Percentiles rank a stretch among this genome's conserved stretches.
These are phyloP conservation scores for Litchi chinensis DNA, from an alignment of 345 rosid species.

Conservation along the genomic window DNA sequence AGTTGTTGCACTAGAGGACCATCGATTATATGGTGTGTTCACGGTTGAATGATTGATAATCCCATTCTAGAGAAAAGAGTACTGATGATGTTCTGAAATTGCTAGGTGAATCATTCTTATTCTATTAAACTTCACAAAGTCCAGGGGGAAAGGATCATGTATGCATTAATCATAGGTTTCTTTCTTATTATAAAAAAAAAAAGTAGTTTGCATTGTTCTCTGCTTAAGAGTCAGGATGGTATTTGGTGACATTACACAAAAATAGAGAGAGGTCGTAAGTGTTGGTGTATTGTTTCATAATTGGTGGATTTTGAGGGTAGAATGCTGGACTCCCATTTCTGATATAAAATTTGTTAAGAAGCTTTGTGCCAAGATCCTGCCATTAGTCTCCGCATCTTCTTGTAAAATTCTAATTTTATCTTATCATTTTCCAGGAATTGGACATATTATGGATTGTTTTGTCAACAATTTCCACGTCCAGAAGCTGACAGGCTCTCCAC, in stretches of 20 bases:
- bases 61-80: not conserved
- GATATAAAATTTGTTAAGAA: not conserved
- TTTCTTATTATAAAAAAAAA: no score
- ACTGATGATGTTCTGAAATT: not conserved
- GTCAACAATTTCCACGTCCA: not conserved
- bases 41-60: not conserved
- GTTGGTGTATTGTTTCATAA: not conserved
- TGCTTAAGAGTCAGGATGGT: not conserved
- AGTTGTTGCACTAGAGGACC: not conserved
- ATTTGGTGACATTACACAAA: not conserved
- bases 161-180: not conserved
- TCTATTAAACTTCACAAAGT: not conserved
- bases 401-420: conserved; percentile 8
- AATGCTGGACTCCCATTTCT: not conserved
- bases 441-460: not conserved
- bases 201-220: not conserved
- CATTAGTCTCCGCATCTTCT: not conserved
- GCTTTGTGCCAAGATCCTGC: not conserved
- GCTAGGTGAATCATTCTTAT: not conserved
- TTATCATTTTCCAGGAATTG: conserved; percentile 9
- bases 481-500: not conserved
- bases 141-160: not conserved
- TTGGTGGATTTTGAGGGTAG: not conserved
- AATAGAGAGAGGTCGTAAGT: not conserved
- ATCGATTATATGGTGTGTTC: not conserved